Base-by-base conservation (phyloP, 2,329 filamentous ascomycete species). In the Fusarium subtropicale region DNA sequence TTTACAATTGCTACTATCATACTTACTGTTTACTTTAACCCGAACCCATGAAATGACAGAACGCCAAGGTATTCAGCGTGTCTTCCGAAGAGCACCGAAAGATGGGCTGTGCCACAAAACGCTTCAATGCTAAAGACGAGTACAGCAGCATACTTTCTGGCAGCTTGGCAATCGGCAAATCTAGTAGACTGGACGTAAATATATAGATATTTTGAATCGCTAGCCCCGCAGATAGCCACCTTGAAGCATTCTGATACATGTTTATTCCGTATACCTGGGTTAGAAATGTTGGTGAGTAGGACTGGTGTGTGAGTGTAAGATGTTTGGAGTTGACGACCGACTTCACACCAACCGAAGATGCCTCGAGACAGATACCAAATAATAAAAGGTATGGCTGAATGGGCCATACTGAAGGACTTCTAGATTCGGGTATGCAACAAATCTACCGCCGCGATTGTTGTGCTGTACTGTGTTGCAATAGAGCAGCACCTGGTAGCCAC, bases 1-100 rank as follows among this genome's bases (percentile, higher is more conserved):
- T 68, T 71, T 70, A 68, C 55, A 39, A 28, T 63, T 22, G n/a
- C 36, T 38, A 53, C 39, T 11, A 39, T 38, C 13, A 36, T 13
- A 10, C 16, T 31, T 15, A 53, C 18, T 26, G n/a, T 31, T 16
- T 16, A 33, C 20, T 16, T 10, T 4, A 20, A 42, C 12, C 6
- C 6, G 41, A 46, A 16, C 10, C 7, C 36, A 41, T 10, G 24
- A n/a, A 34, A 42, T n/a, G 28, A 4, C 20, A 47, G 44, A n/a
- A 42, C n/a, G 8, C 34, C 34, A 24, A n/a, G 28, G 39, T 24
- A 26, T 13, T 22, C 12, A 26, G 36, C 24, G 38, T 33, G 7
- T 31, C 13, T 18, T 38, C 15, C 13, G 15, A 41, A 48, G 22
- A 24, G n/a, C 53, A 28, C 26, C 11, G 16, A 22, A 39, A 53